Evolutionary conservation across 257 asterid species (phyloP).

Genomic region (Penstemon newberryi): DNA sequence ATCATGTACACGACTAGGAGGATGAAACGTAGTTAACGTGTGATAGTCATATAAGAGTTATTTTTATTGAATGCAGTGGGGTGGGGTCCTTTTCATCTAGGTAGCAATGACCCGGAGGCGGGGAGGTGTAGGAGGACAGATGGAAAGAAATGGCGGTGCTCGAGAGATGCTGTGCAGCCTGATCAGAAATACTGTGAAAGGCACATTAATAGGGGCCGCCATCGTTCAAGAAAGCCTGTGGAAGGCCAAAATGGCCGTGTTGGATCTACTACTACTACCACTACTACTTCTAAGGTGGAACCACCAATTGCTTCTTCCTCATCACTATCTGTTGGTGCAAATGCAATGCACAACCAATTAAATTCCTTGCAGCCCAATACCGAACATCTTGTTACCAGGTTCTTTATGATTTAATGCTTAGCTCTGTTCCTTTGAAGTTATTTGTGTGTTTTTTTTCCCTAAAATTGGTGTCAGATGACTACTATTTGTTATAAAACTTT

Average conservation of each 20-base stretch:
- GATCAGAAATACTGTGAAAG: slow-evolving; percentile 98
- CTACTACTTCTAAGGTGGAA: background rate
- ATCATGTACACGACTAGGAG: no score
- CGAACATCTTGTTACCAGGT: slow-evolving; percentile 52
- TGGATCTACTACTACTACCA: slow-evolving; percentile 52
- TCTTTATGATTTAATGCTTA: background rate
- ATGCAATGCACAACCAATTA: no score
- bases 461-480: no score
- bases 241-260: slow-evolving; percentile 92
- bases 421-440: background rate
- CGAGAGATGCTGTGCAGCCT: slow-evolving; percentile 84
- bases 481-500: no score
- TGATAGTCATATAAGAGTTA: no score
- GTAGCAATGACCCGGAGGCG: slow-evolving; percentile 93
- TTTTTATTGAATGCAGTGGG: slow-evolving; percentile 51
- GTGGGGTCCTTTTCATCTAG: slow-evolving; percentile 87
- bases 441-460: background rate
- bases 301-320: no score
- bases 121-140: slow-evolving; percentile 98
- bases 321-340: no score
- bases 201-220: slow-evolving; percentile 98
- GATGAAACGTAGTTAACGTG: no score
- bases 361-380: background rate
- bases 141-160: slow-evolving; percentile 99
- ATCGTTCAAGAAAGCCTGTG: slow-evolving; percentile 99